These are phyloP conservation scores for Diddensiella caesifluorescens DNA, from an alignment of 805 yeast species.

Conservation along the genomic window DNA sequence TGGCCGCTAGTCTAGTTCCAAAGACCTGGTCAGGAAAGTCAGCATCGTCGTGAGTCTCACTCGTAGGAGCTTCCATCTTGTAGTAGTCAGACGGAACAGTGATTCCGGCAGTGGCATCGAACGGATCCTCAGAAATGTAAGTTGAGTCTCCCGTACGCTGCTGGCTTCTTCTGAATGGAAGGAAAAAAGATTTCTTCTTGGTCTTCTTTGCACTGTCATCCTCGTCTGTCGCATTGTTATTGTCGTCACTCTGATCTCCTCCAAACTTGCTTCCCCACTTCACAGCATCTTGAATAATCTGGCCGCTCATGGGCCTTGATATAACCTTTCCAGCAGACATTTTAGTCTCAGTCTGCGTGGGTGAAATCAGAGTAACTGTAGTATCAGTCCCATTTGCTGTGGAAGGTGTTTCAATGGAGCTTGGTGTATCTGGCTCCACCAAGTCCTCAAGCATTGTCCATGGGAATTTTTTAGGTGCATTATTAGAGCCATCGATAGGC, in stretches of 20 bases:
- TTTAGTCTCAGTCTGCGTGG: neutral
- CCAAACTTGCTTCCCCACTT: slow-evolving; percentile 12
- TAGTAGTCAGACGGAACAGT: no score
- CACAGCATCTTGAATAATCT: slow-evolving; percentile 15
- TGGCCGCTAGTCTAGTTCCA: slow-evolving; percentile 56
- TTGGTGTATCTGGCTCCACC: neutral
- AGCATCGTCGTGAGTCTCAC: no score
- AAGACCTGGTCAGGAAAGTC: slow-evolving; percentile 37
- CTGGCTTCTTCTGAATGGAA: slow-evolving; percentile 10
- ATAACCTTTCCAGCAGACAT: slow-evolving; percentile 4
- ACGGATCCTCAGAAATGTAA: neutral
- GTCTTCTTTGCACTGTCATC: neutral
- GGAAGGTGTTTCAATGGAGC: slow-evolving; percentile 1
- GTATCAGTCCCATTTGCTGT: slow-evolving; percentile 1
- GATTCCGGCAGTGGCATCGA: slow-evolving; percentile 12
- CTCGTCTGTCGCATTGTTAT: slow-evolving; percentile 35
- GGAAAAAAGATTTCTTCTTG: slow-evolving; percentile 6
- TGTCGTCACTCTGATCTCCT: slow-evolving; percentile 31
- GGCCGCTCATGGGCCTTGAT: slow-evolving; percentile 15
- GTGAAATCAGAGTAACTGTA: neutral
- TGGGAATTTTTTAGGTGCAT: neutral
- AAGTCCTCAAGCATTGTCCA: no score
- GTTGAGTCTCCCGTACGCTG: no score
- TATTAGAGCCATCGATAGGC: slow-evolving; percentile 3
- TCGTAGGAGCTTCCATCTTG: no score